Conservation (phyloP, 2,329 filamentous ascomycete genomes). For the Trichoderma sp. region DNA sequence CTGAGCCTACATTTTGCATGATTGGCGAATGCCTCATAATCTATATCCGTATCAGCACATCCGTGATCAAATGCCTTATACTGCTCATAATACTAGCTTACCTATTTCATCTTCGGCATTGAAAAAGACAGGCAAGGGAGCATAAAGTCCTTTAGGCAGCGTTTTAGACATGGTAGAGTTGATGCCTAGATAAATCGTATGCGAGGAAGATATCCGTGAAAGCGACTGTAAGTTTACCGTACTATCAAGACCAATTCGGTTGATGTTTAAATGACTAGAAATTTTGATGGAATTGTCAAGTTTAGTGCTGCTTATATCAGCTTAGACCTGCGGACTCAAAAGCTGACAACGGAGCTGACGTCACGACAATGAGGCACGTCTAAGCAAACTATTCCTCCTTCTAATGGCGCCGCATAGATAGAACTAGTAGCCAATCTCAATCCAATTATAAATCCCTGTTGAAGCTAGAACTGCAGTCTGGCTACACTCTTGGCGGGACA, state of each 20-base stretch:
- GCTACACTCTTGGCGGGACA: background rate
- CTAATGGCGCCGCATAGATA: background rate
- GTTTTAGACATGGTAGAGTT: background rate
- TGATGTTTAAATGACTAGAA: background rate
- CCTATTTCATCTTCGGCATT: background rate
- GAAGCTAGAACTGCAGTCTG: background rate
- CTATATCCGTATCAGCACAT: background rate
- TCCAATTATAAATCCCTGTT: background rate
- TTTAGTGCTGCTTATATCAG: background rate
- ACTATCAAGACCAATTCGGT: too few relatives aligned
- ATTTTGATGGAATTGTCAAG: background rate
- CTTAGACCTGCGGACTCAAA: background rate
- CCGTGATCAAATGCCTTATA: background rate
- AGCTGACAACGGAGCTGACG: background rate
- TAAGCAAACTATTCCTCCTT: background rate
- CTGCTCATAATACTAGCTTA: background rate
- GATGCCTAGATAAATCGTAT: background rate
- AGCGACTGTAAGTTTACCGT: too few relatives aligned
- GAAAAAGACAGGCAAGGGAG: background rate
- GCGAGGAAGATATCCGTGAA: too few relatives aligned
- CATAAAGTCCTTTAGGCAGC: background rate
- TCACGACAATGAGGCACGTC: background rate
- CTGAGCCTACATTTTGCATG: background rate
- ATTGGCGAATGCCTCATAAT: background rate
- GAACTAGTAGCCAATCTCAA: background rate